These are phyloP conservation scores for Mortierella sp. DNA, from an alignment of 371 early-diverging fungal genomes.

Conservation along the genomic window DNA sequence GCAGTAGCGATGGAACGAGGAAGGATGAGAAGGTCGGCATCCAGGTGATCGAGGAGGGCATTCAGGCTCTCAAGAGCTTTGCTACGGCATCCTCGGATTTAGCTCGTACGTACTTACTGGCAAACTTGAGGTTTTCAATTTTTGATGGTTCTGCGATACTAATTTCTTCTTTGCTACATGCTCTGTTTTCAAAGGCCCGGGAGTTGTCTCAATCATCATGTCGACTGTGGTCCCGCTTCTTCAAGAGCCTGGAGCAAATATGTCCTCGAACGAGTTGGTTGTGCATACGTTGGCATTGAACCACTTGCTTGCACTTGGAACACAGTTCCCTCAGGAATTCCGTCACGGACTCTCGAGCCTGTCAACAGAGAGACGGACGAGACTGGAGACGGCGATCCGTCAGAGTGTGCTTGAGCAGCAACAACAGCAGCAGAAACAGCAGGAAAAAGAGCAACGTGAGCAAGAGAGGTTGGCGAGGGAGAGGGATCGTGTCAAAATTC, in stretches of 20 bases:
- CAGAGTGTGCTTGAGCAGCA: slow-evolving; percentile 45
- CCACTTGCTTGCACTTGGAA: slow-evolving; percentile 30
- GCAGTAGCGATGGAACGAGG: background rate
- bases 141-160: background rate
- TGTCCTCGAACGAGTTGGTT: slow-evolving; percentile 1
- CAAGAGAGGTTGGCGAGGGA: slow-evolving; percentile 38
- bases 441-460: slow-evolving; percentile 28
- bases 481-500: slow-evolving; percentile 47
- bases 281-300: slow-evolving; percentile 40
- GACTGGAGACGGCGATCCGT: slow-evolving; percentile 51
- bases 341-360: slow-evolving; percentile 29
- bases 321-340: slow-evolving; percentile 41
- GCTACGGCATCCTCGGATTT: slow-evolving; percentile 21
- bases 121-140: background rate
- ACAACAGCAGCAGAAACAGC: slow-evolving; percentile 30
- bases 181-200: slow-evolving; percentile 12
- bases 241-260: background rate
- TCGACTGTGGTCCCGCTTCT: slow-evolving; percentile 45
- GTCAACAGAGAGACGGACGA: slow-evolving; percentile 37
- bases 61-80: slow-evolving; percentile 43
- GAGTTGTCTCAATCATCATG: slow-evolving; percentile 39
- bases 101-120: slow-evolving; percentile 15
- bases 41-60: slow-evolving; percentile 50
- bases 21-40: slow-evolving; percentile 42
- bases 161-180: background rate